A percentile compares a stretch with the other conserved stretches of the same genome.
phyloP scores from a whole-genome alignment of 345 rosid genomes.

The Gossypium arboreum region DNA sequence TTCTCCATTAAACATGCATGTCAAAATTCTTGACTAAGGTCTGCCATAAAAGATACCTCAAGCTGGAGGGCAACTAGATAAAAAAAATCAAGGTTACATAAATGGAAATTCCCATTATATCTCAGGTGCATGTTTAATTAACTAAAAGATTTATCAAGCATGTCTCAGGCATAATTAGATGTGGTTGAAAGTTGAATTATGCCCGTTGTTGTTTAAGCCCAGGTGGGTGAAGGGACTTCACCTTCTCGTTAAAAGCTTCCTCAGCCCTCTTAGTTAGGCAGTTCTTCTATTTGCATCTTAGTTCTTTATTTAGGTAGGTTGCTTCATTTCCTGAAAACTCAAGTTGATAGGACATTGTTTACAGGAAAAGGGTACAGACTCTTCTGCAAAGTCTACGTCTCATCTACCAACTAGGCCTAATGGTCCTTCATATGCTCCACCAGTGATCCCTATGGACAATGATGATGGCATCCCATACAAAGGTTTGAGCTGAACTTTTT shows the following conservation, averaged over 20 bases:
- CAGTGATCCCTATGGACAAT: slow-evolving; percentile 53
- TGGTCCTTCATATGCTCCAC: slow-evolving; percentile 63
- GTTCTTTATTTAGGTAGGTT: neutral
- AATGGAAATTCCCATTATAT: neutral
- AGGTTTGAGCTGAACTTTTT: slow-evolving; percentile 36
- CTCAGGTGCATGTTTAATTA: neutral
- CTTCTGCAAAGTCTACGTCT: slow-evolving; percentile 63
- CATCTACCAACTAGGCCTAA: slow-evolving; percentile 54
- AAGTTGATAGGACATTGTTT: slow-evolving; percentile 19
- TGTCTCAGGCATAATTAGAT: slow-evolving; percentile 1
- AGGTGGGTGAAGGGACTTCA: neutral
- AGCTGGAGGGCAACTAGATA: neutral
- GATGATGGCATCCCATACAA: slow-evolving; percentile 72
- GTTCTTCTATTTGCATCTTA: neutral
- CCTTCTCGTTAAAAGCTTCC: neutral
- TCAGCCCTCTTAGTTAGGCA: neutral
- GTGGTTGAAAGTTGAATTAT: neutral
- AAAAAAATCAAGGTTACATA: slow-evolving; percentile 7
- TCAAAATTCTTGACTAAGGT: neutral
- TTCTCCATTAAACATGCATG: neutral
- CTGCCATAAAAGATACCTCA: neutral
- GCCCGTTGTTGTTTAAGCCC: neutral
- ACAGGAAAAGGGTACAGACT: slow-evolving; percentile 68
- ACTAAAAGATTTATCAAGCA: neutral
- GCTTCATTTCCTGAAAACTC: slow-evolving; percentile 12